phyloP scores from a whole-genome alignment of 805 yeast species.

The Candida chauliodis region DNA sequence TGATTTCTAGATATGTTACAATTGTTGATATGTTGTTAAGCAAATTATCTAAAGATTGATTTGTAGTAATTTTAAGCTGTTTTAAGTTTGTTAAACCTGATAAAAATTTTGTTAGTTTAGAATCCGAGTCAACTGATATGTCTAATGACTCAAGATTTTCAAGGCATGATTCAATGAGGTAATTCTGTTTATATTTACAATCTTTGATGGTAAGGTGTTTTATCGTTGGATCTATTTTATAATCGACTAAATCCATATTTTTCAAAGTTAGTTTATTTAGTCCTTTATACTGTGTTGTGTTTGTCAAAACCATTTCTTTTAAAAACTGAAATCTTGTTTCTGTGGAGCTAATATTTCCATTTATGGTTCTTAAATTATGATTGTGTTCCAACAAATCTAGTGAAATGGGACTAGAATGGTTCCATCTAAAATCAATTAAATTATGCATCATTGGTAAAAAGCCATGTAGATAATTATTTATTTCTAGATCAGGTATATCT shows the following conservation, averaged over 20 bases:
- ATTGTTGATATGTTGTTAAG: background rate
- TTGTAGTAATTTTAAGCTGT: background rate
- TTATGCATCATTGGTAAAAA: conserved; percentile 14
- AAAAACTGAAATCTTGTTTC: background rate
- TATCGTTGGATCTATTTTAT: background rate
- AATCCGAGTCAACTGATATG: conserved; percentile 1
- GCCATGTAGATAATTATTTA: conserved; percentile 13
- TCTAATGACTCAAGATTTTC: background rate
- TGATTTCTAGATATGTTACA: conserved; percentile 1
- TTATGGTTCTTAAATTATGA: background rate
- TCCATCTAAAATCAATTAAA: conserved; percentile 8
- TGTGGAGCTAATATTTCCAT: conserved; percentile 2
- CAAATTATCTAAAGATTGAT: background rate
- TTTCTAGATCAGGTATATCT: conserved; percentile 22
- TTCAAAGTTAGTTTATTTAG: conserved; percentile 1
- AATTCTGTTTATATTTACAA: conserved; percentile 1
- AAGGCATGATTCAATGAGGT: background rate
- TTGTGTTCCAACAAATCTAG: background rate
- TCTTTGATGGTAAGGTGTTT: conserved; percentile 3
- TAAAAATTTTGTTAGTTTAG: conserved; percentile 1
- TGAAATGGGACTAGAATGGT: background rate
- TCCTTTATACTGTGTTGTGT: background rate
- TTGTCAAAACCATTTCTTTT: conserved; percentile 1
- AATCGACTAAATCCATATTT: conserved; percentile 3
- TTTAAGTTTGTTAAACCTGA: conserved; percentile 1